A percentile compares a stretch with the other conserved stretches of the same genome.
Evolutionary conservation across 2,329 filamentous ascomycete genomes (phyloP).

Genomic region (Blastomyces parvus): DNA sequence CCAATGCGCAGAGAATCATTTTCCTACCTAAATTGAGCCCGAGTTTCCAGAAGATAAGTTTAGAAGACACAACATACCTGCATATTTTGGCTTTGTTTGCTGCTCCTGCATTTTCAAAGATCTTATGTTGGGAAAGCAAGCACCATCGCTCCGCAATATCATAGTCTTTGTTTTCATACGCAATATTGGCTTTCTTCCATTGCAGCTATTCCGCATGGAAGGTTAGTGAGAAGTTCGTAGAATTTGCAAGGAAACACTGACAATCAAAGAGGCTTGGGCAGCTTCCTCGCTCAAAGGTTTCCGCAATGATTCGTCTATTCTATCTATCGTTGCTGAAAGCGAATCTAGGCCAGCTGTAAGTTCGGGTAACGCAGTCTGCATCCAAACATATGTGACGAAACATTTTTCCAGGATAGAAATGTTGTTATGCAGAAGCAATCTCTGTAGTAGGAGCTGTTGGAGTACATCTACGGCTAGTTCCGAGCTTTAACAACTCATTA

Average conservation of each 20-base stretch:
- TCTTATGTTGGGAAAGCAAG: constrained; percentile 52
- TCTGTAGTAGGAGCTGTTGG: constrained; percentile 53
- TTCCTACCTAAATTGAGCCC: constrained; percentile 47
- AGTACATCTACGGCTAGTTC: constrained; percentile 42
- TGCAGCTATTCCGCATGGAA: constrained; percentile 48
- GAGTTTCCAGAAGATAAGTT: neutral
- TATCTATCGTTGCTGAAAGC: constrained; percentile 14
- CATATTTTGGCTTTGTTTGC: constrained; percentile 59
- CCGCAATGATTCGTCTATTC: constrained; percentile 38
- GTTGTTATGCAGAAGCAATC: constrained; percentile 44
- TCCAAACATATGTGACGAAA: constrained; percentile 59
- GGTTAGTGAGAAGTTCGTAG: constrained; percentile 8
- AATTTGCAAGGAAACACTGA: constrained; percentile 18
- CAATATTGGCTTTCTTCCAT: constrained; percentile 66
- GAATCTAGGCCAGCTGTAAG: constrained; percentile 27
- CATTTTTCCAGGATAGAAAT: constrained; percentile 58
- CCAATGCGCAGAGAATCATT: constrained; percentile 59
- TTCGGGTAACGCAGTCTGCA: constrained; percentile 45
- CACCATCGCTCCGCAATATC: constrained; percentile 61
- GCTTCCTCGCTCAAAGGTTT: constrained; percentile 49
- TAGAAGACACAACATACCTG: constrained; percentile 40
- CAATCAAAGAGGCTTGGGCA: constrained; percentile 43
- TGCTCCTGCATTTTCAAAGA: constrained; percentile 58
- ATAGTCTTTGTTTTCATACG: constrained; percentile 45
- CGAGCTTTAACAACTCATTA: constrained; percentile 21